Conservation (phyloP, 2,329 filamentous ascomycete species). For the Pseudogymnoascus sp. region DNA sequence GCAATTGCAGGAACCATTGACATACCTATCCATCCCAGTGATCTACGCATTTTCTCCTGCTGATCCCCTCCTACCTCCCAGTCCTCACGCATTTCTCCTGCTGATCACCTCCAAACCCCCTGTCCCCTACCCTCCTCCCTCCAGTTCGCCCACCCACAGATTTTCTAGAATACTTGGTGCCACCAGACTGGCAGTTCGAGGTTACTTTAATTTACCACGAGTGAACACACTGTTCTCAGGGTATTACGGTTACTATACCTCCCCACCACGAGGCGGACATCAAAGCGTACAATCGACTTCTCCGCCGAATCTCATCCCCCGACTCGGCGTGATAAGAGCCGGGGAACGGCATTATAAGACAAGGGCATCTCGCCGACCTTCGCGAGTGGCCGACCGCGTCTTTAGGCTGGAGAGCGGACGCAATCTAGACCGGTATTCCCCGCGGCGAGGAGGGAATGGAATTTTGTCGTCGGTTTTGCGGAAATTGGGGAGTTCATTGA, state of each 20-base stretch:
- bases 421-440: neutral
- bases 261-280: neutral
- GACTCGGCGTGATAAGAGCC: neutral
- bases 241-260: neutral
- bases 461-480: neutral
- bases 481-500: neutral
- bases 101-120: neutral
- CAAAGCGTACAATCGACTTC: neutral
- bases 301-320: neutral
- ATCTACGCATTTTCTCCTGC: neutral
- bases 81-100: neutral
- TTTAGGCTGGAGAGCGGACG: neutral
- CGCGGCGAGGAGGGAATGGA: neutral
- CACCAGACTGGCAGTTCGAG: neutral
- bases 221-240: neutral
- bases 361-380: neutral
- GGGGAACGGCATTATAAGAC: neutral
- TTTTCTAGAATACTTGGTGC: neutral
- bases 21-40: neutral
- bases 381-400: neutral
- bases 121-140: neutral
- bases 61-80: neutral
- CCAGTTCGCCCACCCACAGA: neutral
- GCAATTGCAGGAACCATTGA: too few relatives aligned
- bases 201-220: neutral